Evolutionary conservation across 1,284 basidiomycete species (phyloP).

Genomic region (Chondrostereum purpureum): DNA sequence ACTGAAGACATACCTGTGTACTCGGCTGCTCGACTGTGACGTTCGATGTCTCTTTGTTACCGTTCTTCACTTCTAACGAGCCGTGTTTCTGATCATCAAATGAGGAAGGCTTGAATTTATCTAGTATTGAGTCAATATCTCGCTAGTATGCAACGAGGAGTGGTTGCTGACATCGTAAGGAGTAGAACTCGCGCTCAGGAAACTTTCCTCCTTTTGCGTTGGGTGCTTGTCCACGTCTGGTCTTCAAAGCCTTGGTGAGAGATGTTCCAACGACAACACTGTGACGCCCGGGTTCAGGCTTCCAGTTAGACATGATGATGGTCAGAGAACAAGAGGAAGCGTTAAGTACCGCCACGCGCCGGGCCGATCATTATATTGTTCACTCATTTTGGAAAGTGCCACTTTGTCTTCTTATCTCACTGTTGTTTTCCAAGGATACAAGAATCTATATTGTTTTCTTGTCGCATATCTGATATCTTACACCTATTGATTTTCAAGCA

Average conservation of each 20-base stretch:
- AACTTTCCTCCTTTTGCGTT: conserved; percentile 34
- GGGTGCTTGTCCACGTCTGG: conserved; percentile 42
- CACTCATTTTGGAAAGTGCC: too few species aligned
- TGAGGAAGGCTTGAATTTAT: conserved; percentile 68
- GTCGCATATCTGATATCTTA: too few species aligned
- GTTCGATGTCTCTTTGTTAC: conserved; percentile 35
- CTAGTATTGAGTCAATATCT: too few species aligned
- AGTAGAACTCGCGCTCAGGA: conserved; percentile 62
- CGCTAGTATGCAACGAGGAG: too few species aligned
- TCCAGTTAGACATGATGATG: conserved; percentile 46
- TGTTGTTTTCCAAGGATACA: too few species aligned
- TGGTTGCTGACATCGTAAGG: conserved; percentile 67
- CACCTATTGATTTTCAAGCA: too few species aligned
- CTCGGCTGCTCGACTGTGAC: conserved; percentile 59
- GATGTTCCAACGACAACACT: conserved; percentile 52
- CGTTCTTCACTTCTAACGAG: conserved; percentile 49
- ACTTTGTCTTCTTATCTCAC: too few species aligned
- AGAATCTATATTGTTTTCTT: too few species aligned
- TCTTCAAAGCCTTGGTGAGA: conserved; percentile 50
- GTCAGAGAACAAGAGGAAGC: conserved; percentile 14
- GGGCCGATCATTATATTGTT: too few species aligned
- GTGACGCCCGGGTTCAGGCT: conserved; percentile 47
- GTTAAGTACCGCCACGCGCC: background rate
- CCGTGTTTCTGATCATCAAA: conserved; percentile 60
- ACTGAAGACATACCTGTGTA: conserved; percentile 38